A percentile compares a stretch with the other conserved stretches of the same genome.
Conservation (phyloP, 352 stramenopile genomes). For the Phytophthora tentaculata region DNA sequence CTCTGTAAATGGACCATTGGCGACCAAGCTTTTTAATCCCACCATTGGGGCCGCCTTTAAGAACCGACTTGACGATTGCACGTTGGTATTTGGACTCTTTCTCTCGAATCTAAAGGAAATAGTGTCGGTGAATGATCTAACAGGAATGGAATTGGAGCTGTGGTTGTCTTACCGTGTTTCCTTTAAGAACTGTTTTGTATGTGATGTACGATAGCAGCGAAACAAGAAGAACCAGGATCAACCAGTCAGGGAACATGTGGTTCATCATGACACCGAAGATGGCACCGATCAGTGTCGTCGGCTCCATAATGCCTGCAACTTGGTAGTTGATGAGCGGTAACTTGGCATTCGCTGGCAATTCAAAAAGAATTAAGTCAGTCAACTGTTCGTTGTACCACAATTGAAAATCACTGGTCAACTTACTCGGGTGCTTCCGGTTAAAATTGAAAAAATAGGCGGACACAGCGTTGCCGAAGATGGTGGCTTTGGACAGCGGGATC, state of each 20-base stretch:
- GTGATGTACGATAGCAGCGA: constrained; percentile 79
- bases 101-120: constrained; percentile 47
- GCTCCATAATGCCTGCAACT: constrained; percentile 99
- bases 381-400: not conserved
- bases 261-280: constrained; percentile 89
- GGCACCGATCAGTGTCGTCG: constrained; percentile 82
- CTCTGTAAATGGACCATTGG: constrained; percentile 74
- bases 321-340: constrained; percentile 97
- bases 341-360: constrained; percentile 67
- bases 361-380: constrained; percentile 12
- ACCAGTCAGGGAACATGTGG: constrained; percentile 82
- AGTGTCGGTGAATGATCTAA: not conserved
- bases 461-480: constrained; percentile 96
- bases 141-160: not conserved
- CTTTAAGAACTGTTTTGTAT: constrained; percentile 77
- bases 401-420: constrained; percentile 15
- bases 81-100: constrained; percentile 62
- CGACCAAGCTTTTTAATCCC: constrained; percentile 42
- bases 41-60: constrained; percentile 54
- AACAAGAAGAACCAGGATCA: constrained; percentile 81
- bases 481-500: constrained; percentile 97
- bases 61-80: constrained; percentile 52
- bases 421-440: constrained; percentile 92
- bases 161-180: constrained; percentile 51
- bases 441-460: constrained; percentile 96